Evolutionary conservation across 306 rosid genomes (phyloP).

Genomic region (Quercus wislizeni): DNA sequence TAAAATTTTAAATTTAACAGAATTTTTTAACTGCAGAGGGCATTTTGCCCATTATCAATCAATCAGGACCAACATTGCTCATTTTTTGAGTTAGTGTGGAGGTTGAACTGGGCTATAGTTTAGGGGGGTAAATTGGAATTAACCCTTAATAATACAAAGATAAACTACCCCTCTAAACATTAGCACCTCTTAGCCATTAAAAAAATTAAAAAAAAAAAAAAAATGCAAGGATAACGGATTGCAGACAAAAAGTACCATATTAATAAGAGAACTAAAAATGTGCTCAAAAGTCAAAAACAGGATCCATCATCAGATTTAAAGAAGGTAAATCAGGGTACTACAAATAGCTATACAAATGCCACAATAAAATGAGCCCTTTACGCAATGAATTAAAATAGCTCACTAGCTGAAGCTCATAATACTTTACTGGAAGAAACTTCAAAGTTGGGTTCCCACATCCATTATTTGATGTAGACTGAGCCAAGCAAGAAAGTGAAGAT

Average conservation of each 20-base stretch:
- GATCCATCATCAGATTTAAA: background rate
- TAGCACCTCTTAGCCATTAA: background rate
- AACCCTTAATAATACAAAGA: background rate
- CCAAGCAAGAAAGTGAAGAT: constrained; percentile 46
- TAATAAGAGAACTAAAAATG: background rate
- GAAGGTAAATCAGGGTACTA: background rate
- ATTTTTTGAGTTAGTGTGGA: too few relatives aligned
- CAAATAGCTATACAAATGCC: background rate
- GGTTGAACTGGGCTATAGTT: too few relatives aligned
- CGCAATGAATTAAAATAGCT: constrained; percentile 5
- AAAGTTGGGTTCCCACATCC: constrained; percentile 36
- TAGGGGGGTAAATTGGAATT: too few relatives aligned
- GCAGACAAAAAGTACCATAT: too few relatives aligned
- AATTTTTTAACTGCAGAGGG: too few relatives aligned
- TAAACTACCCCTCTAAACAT: background rate
- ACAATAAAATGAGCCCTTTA: background rate
- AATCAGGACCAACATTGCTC: too few relatives aligned
- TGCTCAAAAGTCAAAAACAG: background rate
- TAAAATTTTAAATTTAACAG: too few relatives aligned
- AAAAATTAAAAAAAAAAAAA: background rate
- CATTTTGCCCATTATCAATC: too few relatives aligned
- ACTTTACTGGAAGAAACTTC: constrained; percentile 46
- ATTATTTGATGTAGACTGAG: constrained; percentile 25
- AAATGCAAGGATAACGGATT: background rate
- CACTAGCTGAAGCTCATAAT: constrained; percentile 1